These are phyloP conservation scores for Rhizomucor miehei DNA, from an alignment of 371 early-diverging fungal genomes.

Conservation along the genomic window DNA sequence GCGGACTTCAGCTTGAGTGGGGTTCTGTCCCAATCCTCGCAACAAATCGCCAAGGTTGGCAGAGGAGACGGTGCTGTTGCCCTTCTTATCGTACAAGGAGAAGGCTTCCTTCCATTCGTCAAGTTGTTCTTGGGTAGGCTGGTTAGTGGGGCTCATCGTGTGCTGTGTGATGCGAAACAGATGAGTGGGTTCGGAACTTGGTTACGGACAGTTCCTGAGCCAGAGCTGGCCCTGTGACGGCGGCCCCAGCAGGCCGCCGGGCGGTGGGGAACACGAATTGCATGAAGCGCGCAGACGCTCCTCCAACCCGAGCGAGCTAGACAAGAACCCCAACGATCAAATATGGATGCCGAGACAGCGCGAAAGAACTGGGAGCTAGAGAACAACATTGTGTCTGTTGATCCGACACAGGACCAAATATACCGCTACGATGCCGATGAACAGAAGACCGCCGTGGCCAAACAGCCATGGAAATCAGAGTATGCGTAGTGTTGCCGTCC, in stretches of 20 bases:
- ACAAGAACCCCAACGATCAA: too few relatives aligned
- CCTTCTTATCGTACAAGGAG: conserved; percentile 89
- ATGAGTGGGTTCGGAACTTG: too few relatives aligned
- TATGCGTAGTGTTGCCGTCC: conserved; percentile 28
- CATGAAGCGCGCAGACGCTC: too few relatives aligned
- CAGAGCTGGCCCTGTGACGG: too few relatives aligned
- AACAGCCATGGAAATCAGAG: conserved; percentile 83
- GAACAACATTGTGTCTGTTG: conserved; percentile 75
- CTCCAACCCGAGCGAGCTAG: too few relatives aligned
- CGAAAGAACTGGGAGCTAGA: conserved; percentile 82
- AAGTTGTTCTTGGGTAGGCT: conserved; percentile 55
- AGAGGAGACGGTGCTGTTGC: conserved; percentile 80
- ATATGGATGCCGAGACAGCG: conserved; percentile 42
- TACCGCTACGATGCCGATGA: conserved; percentile 74
- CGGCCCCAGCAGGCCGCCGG: too few relatives aligned
- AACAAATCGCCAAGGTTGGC: conserved; percentile 75
- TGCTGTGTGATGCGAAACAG: neutral
- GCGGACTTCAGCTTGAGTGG: conserved; percentile 77
- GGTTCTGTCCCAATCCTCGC: conserved; percentile 84
- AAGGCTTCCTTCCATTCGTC: conserved; percentile 86
- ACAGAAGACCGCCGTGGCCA: conserved; percentile 60
- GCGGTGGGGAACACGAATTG: too few relatives aligned
- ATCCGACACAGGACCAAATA: conserved; percentile 69
- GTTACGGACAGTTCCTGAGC: too few relatives aligned
- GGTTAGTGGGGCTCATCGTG: conserved; percentile 16